Base-by-base conservation (phyloP, 768 basidiomycete species). In the Russula earlei region DNA sequence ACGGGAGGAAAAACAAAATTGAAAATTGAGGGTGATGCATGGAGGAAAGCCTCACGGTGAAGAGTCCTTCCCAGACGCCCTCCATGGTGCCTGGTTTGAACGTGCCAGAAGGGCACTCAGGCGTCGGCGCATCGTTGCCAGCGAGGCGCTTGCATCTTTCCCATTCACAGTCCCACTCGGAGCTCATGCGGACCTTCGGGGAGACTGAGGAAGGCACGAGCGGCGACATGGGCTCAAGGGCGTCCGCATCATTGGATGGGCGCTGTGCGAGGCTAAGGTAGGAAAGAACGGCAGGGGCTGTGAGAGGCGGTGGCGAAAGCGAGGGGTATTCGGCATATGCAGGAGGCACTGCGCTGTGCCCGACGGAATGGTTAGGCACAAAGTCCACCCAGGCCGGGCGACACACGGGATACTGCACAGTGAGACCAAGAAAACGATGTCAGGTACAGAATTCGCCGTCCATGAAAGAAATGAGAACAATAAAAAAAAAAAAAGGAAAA, bases 51-150 rank as follows among this genome's bases (percentile, higher is more conserved):
- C 81, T 58, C 63, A 87, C 87, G 17, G 80, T 84, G 64, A 91
- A 90, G 34, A 81, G 67, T 2, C 87, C 87, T 67, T 91, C 88
- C 87, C 87, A 91, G 14, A 82, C 70, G 6, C 87, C 88, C 58
- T 88, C 84, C 34, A 87, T 68, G 55, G 83, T 86, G 46, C 87
- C 85, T 4, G 82, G 79, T 27, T 68, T 71, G 63, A 84, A 86
- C 17, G 77, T 74, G 12, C 73, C 71, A 5, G 75, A 71, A 22
- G 77, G 63, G 10, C 67, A 52, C n/a, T 64, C 67, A 50, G 65
- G 64, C 29, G 67, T 67, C 44, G 72, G 66, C 5, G 38, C 70
- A 71, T 7, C 74, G 59, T 27, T 42, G 1, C 60, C 54, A 25
- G 58, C 55, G 17, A 62, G 60, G 25, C 54, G 73, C 43, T 76